These are phyloP conservation scores for Aspergillus kassunensis DNA, from an alignment of 495 filamentous ascomycete species.

Conservation along the genomic window DNA sequence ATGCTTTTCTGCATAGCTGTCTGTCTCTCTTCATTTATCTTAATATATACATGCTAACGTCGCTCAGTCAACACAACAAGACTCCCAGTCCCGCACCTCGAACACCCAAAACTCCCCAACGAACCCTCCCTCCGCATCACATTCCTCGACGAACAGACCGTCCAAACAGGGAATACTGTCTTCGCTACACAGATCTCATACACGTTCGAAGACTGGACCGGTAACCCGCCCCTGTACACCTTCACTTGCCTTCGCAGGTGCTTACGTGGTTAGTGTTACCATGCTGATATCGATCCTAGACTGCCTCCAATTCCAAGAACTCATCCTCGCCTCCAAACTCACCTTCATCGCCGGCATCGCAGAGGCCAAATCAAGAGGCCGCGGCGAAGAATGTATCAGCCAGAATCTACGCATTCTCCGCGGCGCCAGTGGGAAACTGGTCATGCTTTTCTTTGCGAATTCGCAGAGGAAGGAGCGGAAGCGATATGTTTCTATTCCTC, in stretches of 20 bases:
- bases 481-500: slow-evolving; percentile 42
- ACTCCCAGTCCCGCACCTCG: slow-evolving; percentile 43
- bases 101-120: slow-evolving; percentile 36
- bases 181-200: slow-evolving; percentile 44
- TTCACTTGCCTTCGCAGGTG: too few relatives aligned
- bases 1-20: slow-evolving; percentile 42
- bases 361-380: slow-evolving; percentile 45
- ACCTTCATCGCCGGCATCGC: slow-evolving; percentile 43
- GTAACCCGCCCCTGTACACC: slow-evolving; percentile 16
- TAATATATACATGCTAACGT: not conserved
- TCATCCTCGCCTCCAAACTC: slow-evolving; percentile 38
- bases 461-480: slow-evolving; percentile 40
- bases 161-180: slow-evolving; percentile 37
- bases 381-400: slow-evolving; percentile 48
- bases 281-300: slow-evolving; percentile 19
- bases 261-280: too few relatives aligned
- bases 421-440: slow-evolving; percentile 32
- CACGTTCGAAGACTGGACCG: slow-evolving; percentile 42
- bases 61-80: slow-evolving; percentile 35
- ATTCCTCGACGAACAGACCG: slow-evolving; percentile 45
- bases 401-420: slow-evolving; percentile 45
- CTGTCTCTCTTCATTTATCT: slow-evolving; percentile 10
- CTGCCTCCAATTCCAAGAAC: slow-evolving; percentile 42
- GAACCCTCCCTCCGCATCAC: slow-evolving; percentile 38
- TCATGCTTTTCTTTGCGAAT: slow-evolving; percentile 45